Base-by-base conservation (phyloP, 805 yeast genomes). In the Wickerhamiella azyma region DNA sequence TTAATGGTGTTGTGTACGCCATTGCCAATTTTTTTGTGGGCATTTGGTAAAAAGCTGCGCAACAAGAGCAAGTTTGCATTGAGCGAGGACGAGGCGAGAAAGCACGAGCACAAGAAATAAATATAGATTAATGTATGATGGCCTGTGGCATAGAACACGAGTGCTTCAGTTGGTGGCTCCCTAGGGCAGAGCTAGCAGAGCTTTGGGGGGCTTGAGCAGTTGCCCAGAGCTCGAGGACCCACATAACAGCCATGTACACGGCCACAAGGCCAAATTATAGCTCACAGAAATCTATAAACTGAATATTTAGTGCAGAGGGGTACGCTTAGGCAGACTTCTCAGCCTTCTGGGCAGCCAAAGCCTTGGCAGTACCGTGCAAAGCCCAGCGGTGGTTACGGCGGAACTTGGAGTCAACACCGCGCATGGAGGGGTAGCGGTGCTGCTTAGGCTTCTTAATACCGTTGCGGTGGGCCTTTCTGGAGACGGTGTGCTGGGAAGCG, bases 391-490 rank as follows among this genome's bases (percentile, higher is more conserved):
- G 97, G 94, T 92, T 92, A 77, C 97, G 83, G 69, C 79, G 80
- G 94, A 92, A 92, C 82, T 92, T 92, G 69, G 98, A 80, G 74
- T 92, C 97, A 71, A 89, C 96, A 79, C 94, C 94, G 76, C 85
- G 89, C 74, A 85, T 78, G 59, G 97, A 88, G 62, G 96, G 95
- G 81, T 89, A 86, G 78, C 85, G 88, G 94, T 79, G 74, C 68
- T 95, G 81, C 81, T 78, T 84, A 65, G 96, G 96, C 88, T 89
- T 92, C 84, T 89, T 89, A 78, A 92, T 89, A 77, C 98, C 98
- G 83, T 92, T 92, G 59, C 81, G 88, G 96, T 92, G 98, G 67
- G 97, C 97, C 94, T 92, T 92, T 71, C 74, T 83, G 86, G 82
- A 84, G 76, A 89, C 97, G 94, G 92, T 92, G 76, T 92, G 98